phyloP scores from a whole-genome alignment of 495 filamentous ascomycete species.

The Xylaria intraflava region DNA sequence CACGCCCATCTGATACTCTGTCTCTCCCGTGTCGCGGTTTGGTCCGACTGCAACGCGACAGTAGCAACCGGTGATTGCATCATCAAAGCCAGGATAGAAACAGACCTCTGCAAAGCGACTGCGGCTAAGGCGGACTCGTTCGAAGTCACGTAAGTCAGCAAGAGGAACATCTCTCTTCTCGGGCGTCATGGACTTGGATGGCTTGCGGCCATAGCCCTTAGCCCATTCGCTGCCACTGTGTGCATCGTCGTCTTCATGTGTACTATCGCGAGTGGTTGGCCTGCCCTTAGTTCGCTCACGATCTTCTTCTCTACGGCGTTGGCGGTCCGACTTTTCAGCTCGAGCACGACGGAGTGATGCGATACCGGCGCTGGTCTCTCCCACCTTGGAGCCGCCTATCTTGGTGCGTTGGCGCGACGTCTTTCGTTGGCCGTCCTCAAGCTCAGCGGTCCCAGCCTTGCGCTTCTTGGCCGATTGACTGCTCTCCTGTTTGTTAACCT shows the following conservation, averaged over 20 bases:
- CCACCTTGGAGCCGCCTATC: slow-evolving; percentile 68
- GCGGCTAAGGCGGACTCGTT: slow-evolving; percentile 74
- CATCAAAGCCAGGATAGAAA: slow-evolving; percentile 83
- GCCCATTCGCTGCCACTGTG: slow-evolving; percentile 80
- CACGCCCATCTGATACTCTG: slow-evolving; percentile 75
- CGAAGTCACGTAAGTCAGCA: slow-evolving; percentile 70
- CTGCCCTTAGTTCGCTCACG: slow-evolving; percentile 53
- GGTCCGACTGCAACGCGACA: slow-evolving; percentile 72
- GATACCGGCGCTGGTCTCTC: slow-evolving; percentile 67
- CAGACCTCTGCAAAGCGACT: slow-evolving; percentile 76
- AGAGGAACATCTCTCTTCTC: slow-evolving; percentile 45
- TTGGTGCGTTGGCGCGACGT: slow-evolving; percentile 75
- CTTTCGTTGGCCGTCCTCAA: slow-evolving; percentile 68
- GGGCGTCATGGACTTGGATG: slow-evolving; percentile 37
- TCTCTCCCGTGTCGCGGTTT: slow-evolving; percentile 57
- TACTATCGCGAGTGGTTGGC: slow-evolving; percentile 37
- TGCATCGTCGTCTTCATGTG: slow-evolving; percentile 42
- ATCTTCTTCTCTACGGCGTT: slow-evolving; percentile 63
- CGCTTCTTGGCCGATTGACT: slow-evolving; percentile 57
- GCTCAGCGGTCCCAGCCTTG: slow-evolving; percentile 65
- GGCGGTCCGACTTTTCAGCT: slow-evolving; percentile 74
- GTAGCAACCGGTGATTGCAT: slow-evolving; percentile 71
- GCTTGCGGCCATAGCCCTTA: slow-evolving; percentile 31
- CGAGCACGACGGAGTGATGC: slow-evolving; percentile 79
- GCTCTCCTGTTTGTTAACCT: slow-evolving; percentile 35